Conservation (phyloP, 2,329 filamentous ascomycete species). For the Fusarium denticulatum region DNA sequence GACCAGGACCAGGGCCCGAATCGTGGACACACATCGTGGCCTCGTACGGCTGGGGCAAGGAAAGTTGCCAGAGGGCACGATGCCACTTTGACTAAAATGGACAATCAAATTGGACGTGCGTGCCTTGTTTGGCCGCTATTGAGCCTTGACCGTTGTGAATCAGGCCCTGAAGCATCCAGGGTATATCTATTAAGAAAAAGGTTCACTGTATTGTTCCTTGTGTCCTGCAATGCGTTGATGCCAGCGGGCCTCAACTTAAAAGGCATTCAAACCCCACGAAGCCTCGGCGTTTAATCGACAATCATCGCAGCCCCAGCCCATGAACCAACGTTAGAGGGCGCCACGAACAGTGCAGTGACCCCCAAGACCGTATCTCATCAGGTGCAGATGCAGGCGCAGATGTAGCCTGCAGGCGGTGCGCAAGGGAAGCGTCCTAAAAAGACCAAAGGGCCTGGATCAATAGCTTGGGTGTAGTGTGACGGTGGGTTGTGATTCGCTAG, state of each 20-base stretch:
- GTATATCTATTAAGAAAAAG: background rate
- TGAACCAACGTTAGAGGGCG: constrained; percentile 3
- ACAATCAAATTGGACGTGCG: constrained; percentile 8
- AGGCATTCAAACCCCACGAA: constrained; percentile 16
- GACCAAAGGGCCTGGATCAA: constrained; percentile 27
- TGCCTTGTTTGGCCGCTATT: constrained; percentile 14
- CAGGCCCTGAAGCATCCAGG: background rate
- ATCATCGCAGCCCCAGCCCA: constrained; percentile 9
- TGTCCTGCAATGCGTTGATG: constrained; percentile 13
- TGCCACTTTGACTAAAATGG: constrained; percentile 27
- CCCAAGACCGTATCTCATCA: constrained; percentile 27
- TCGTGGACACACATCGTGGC: constrained; percentile 24
- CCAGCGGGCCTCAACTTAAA: constrained; percentile 23
- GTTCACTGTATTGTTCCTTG: background rate
- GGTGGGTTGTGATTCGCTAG: constrained; percentile 10
- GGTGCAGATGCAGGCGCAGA: constrained; percentile 32
- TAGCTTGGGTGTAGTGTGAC: constrained; percentile 14
- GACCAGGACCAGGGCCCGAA: constrained; percentile 17
- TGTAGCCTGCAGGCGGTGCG: constrained; percentile 13
- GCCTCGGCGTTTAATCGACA: constrained; percentile 12
- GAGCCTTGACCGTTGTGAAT: background rate
- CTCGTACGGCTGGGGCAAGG: constrained; percentile 32
- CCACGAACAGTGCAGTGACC: constrained; percentile 17
- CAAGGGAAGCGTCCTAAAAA: background rate
- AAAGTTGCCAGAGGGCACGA: constrained; percentile 29